phyloP scores from a whole-genome alignment of 1,139 yeast genomes.

The Candida sp. region DNA sequence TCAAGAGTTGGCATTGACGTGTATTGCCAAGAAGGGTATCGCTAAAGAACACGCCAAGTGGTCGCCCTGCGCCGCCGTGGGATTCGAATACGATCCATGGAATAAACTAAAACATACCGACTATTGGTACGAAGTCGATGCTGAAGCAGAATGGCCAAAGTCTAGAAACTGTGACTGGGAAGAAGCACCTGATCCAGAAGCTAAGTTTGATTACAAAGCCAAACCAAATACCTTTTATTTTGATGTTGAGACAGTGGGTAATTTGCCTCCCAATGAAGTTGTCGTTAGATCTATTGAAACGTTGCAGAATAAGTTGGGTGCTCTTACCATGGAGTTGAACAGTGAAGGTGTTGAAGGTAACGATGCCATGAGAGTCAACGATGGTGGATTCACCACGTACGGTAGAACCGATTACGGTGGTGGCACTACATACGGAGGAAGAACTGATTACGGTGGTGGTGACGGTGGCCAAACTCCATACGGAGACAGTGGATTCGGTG shows the following conservation, averaged over 20 bases:
- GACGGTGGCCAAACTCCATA: slow-evolving; percentile 41
- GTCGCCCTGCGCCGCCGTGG: slow-evolving; percentile 98
- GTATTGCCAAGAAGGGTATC: slow-evolving; percentile 98
- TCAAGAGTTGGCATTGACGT: slow-evolving; percentile 86
- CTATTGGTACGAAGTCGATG: slow-evolving; percentile 93
- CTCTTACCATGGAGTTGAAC: slow-evolving; percentile 81
- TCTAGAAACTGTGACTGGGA: slow-evolving; percentile 93
- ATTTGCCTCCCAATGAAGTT: slow-evolving; percentile 87
- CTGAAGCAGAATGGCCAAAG: slow-evolving; percentile 92
- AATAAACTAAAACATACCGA: slow-evolving; percentile 95
- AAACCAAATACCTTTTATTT: slow-evolving; percentile 81
- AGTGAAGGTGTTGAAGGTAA: slow-evolving; percentile 58
- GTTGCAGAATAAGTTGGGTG: slow-evolving; percentile 89
- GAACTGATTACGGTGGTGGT: no score
- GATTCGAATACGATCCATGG: slow-evolving; percentile 99
- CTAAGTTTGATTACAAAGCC: slow-evolving; percentile 84
- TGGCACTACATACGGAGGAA: slow-evolving; percentile 37
- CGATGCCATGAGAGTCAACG: slow-evolving; percentile 26
- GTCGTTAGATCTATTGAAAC: slow-evolving; percentile 83
- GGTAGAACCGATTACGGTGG: slow-evolving; percentile 51
- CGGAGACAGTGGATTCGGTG: slow-evolving; percentile 43
- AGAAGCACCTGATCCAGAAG: slow-evolving; percentile 92
- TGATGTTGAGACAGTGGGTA: slow-evolving; percentile 93
- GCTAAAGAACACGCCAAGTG: slow-evolving; percentile 99
- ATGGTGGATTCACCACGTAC: slow-evolving; percentile 54